Percentiles rank a stretch among this genome's conserved stretches.
These are phyloP conservation scores for Geranium incanum DNA, from an alignment of 441 rosid genomes.

Conservation along the genomic window DNA sequence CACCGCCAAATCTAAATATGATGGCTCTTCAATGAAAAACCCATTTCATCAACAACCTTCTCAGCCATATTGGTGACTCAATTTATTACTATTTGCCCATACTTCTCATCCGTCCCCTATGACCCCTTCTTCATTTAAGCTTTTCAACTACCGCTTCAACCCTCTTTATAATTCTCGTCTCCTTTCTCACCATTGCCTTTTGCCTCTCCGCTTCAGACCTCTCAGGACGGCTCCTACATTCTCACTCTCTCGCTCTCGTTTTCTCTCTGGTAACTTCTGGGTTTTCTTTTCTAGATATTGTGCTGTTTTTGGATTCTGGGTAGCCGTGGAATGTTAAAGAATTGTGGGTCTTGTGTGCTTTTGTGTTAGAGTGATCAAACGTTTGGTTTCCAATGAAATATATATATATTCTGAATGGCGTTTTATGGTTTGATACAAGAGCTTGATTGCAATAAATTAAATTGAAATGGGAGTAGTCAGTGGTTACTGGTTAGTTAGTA, in stretches of 20 bases:
- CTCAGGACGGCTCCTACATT: background rate
- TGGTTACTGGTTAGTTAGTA: background rate
- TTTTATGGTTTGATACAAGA: background rate
- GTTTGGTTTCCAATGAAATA: too few relatives aligned
- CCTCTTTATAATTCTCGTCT: background rate
- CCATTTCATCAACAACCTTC: too few relatives aligned
- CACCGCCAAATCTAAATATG: background rate
- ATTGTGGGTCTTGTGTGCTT: background rate
- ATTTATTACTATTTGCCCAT: too few relatives aligned
- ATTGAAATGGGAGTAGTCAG: background rate
- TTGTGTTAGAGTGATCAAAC: background rate
- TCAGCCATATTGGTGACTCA: too few relatives aligned
- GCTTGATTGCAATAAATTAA: background rate
- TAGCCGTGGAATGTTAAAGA: background rate
- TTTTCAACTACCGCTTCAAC: background rate
- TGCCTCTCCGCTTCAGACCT: background rate
- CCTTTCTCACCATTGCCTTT: background rate
- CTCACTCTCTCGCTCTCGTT: constrained; percentile 1
- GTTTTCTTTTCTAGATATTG: background rate
- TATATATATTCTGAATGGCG: background rate
- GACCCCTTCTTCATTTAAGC: constrained; percentile 6
- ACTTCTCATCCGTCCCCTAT: background rate
- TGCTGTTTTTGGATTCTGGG: background rate
- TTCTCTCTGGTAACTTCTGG: constrained; percentile 3
- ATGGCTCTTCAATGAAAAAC: too few relatives aligned